phyloP scores from a whole-genome alignment of 1,284 basidiomycete species.

The Melampsora americana region DNA sequence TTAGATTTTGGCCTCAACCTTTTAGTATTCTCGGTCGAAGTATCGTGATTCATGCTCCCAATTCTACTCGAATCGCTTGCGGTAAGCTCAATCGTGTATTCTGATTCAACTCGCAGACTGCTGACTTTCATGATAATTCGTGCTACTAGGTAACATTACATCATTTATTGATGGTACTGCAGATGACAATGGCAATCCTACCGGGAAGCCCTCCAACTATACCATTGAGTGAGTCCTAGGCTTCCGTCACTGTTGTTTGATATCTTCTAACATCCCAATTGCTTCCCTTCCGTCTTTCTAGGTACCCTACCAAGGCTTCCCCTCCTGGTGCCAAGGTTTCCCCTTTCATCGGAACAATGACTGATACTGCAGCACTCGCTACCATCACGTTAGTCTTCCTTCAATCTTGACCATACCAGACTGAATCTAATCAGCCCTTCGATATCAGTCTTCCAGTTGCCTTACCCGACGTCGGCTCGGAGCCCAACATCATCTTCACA shows the following conservation, averaged over 20 bases:
- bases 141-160: constrained; percentile 49
- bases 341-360: constrained; percentile 29
- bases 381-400: constrained; percentile 27
- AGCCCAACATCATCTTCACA: constrained; percentile 28
- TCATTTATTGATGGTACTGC: constrained; percentile 49
- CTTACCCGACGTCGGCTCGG: constrained; percentile 14
- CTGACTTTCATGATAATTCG: not conserved
- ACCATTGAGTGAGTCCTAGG: constrained; percentile 24
- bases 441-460: constrained; percentile 11
- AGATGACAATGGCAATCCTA: constrained; percentile 22
- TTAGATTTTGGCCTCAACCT: constrained; percentile 50
- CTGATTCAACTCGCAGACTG: not conserved
- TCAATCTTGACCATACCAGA: not conserved
- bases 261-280: not conserved
- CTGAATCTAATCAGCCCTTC: not conserved
- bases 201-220: constrained; percentile 20
- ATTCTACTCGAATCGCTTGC: constrained; percentile 49
- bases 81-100: constrained; percentile 34
- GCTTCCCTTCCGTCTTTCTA: not conserved
- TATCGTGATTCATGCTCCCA: constrained; percentile 48
- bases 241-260: not conserved
- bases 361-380: constrained; percentile 21
- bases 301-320: constrained; percentile 14
- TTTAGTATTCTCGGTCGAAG: constrained; percentile 50
- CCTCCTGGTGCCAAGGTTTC: constrained; percentile 25